Percentiles rank a stretch among this genome's conserved stretches.
Conservation (phyloP, 2,329 filamentous ascomycete species). For the Botrytis deweyae region DNA sequence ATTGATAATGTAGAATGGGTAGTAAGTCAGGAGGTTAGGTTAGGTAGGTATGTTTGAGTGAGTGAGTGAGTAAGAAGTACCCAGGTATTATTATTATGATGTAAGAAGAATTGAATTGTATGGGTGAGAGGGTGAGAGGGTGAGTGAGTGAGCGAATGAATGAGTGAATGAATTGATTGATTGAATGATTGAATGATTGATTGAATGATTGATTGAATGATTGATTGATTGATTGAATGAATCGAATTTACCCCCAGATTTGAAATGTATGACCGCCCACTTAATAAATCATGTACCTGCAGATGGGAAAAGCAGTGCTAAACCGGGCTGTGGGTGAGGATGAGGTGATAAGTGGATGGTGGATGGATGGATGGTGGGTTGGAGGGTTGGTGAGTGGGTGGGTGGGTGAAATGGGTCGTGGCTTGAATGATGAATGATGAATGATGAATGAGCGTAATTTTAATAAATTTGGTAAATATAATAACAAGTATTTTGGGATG, state of each 20-base stretch:
- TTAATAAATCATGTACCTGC: conserved; percentile 10
- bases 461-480: background rate
- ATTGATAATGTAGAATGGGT: background rate
- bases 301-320: background rate
- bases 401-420: background rate
- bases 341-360: too few species aligned
- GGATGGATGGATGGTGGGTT: background rate
- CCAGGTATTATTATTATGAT: background rate
- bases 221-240: background rate
- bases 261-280: background rate
- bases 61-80: background rate
- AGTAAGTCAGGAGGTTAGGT: too few species aligned
- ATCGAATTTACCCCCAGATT: background rate
- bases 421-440: background rate
- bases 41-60: too few species aligned
- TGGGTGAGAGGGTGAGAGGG: too few species aligned
- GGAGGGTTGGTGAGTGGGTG: background rate
- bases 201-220: too few species aligned
- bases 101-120: background rate
- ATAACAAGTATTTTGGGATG: too few species aligned
- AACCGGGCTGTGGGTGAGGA: background rate
- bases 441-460: background rate
- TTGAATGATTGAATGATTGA: too few species aligned
- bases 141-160: too few species aligned
- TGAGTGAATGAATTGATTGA: too few species aligned